phyloP scores from a whole-genome alignment of 225 moss, liverwort and hornwort genomes.

The Bryum argenteum region DNA sequence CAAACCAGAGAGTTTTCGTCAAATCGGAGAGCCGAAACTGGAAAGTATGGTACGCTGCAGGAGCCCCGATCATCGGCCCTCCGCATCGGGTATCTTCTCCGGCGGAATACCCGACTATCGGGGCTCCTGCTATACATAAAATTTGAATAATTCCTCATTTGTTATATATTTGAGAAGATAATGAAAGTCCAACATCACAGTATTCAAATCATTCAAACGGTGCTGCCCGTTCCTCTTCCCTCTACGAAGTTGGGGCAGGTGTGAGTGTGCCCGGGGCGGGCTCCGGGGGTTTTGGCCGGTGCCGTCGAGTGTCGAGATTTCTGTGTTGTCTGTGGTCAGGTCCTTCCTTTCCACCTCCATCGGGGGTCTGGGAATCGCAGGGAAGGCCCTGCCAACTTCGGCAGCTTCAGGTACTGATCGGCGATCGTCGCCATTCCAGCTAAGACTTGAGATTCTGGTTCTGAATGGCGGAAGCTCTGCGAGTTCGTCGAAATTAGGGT shows the following conservation, averaged over 20 bases:
- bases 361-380: constrained; percentile 31
- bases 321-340: constrained; percentile 4
- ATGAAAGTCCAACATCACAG: too few relatives aligned
- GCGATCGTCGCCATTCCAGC: background rate
- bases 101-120: too few relatives aligned
- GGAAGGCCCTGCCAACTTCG: background rate
- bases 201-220: constrained; percentile 17
- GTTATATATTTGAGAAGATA: too few relatives aligned
- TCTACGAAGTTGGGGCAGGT: background rate
- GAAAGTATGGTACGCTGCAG: too few relatives aligned
- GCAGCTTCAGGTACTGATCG: background rate
- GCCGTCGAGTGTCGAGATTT: constrained; percentile 4
- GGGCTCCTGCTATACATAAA: too few relatives aligned
- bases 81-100: too few relatives aligned
- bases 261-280: background rate
- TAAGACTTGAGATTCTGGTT: background rate
- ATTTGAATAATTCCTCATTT: too few relatives aligned
- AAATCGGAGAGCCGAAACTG: too few relatives aligned
- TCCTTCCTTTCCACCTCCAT: constrained; percentile 17
- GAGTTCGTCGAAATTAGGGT: constrained; percentile 30
- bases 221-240: constrained; percentile 7
- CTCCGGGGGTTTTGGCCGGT: too few relatives aligned
- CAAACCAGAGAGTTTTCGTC: too few relatives aligned
- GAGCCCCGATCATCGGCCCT: too few relatives aligned
- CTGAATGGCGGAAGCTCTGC: constrained; percentile 14